Conservation (phyloP, 2,329 filamentous ascomycete genomes). For the Sclerotinia borealis region DNA sequence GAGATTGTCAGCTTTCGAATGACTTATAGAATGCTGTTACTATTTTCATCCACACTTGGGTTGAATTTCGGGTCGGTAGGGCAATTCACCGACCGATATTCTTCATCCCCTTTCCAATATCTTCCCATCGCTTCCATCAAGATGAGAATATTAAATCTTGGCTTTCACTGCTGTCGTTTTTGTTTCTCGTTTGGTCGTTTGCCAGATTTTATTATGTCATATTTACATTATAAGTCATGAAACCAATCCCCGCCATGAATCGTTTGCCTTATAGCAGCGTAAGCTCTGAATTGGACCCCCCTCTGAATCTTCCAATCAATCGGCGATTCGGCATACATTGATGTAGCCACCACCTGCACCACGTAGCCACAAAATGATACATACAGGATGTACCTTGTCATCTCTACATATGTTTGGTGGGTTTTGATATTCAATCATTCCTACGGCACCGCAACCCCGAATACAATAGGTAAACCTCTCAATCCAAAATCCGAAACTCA, state of each 20-base stretch:
- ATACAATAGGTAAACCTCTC: neutral
- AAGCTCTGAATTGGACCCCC: neutral
- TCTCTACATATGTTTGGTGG: neutral
- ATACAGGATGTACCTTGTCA: slow-evolving; percentile 9
- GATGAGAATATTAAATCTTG: neutral
- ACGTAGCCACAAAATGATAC: neutral
- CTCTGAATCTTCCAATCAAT: neutral
- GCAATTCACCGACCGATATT: neutral
- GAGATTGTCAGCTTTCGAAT: neutral
- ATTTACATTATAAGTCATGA: neutral
- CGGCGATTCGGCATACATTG: neutral
- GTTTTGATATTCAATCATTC: neutral
- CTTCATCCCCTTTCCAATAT: neutral
- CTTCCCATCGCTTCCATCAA: neutral
- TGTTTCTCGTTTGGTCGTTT: neutral
- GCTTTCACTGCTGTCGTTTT: neutral
- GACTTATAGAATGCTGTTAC: neutral
- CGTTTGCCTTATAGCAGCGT: slow-evolving; percentile 13
- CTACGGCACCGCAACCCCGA: neutral
- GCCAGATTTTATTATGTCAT: neutral
- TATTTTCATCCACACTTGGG: neutral
- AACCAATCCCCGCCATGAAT: neutral
- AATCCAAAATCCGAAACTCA: neutral
- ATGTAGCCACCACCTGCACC: neutral
- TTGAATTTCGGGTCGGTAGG: neutral